Percentiles rank a stretch among this genome's conserved stretches.
These are phyloP conservation scores for Phialophora tarda DNA, from an alignment of 2,329 filamentous ascomycete species.

Conservation along the genomic window DNA sequence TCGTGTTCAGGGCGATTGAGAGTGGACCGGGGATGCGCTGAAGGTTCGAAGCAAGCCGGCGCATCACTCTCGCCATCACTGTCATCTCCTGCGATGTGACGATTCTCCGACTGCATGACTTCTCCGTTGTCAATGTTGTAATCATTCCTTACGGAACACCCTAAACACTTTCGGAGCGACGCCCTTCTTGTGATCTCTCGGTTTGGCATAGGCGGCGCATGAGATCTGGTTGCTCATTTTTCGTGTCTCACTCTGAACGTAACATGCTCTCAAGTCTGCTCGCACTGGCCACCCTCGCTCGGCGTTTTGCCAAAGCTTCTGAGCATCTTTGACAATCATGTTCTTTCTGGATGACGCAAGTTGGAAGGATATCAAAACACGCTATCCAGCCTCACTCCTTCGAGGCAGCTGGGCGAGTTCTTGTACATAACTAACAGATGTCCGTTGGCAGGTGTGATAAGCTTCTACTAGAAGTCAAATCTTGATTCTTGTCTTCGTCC, in stretches of 20 bases:
- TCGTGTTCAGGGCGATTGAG: no score
- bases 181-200: not conserved
- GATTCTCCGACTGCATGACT: no score
- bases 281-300: not conserved
- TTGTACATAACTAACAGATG: not conserved
- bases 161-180: not conserved
- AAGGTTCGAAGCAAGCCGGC: no score
- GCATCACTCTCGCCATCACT: no score
- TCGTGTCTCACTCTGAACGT: no score
- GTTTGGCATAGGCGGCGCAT: not conserved
- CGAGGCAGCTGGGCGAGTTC: not conserved
- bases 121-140: no score
- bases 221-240: no score
- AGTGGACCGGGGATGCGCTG: no score
- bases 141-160: not conserved
- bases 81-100: no score
- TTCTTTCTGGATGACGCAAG: no score
- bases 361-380: no score
- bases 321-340: no score
- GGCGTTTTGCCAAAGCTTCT: not conserved
- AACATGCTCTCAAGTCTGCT: not conserved
- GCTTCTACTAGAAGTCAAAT: not conserved
- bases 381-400: not conserved
- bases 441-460: not conserved
- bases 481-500: not conserved